Evolutionary conservation across 768 basidiomycete genomes (phyloP), one percentile per base, ranked within the genome.

Genomic region (Termitomyces sp.): DNA sequence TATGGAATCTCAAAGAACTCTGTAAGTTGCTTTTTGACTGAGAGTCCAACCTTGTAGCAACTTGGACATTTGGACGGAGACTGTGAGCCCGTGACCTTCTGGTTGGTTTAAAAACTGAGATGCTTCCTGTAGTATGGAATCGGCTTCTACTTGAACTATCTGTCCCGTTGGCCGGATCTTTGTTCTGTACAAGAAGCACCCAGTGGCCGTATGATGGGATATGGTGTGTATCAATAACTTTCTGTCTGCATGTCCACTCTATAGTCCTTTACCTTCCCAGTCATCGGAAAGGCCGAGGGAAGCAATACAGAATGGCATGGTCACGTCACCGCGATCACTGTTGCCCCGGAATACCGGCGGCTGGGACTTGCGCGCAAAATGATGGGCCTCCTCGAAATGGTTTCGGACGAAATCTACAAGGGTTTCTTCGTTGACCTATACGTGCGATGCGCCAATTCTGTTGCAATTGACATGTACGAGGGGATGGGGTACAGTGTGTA

Each of bases 51-150:
- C 7, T 52, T 50, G 1, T 71, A 94, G 92, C 60, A 98, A 99
- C 72, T 74, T 96, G 67, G 96, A 98, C 71, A 77, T 94, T 46
- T 98, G 93, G 93, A 98, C 97, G 46, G 96, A 98, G 74, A 98
- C 97, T 22, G 95, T 94, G 65, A 67, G 86, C 74, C 26, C 7
- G n/a, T 33, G 13, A 54, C 14, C 20, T 48, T 58, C 41, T 0
- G 26, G 38, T 41, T 14, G 30, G 22, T 48, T 22, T 18, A 14
- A 35, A 43, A 20, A 30, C 48, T 55, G 52, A n/a, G 26, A 26
- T 46, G 18, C 32, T 50, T 20, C 47, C 2, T 32, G 18, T 61
- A 95, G 91, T 98, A 94, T 71, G 87, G 87, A 49, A 87, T 92
- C 65, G 82, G 80, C 24, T 97, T 96, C 71, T 97, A 98, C 69